Evolutionary conservation across 2,329 filamentous ascomycete species (phyloP).

Genomic region (Aotearoamyces nothofagi): DNA sequence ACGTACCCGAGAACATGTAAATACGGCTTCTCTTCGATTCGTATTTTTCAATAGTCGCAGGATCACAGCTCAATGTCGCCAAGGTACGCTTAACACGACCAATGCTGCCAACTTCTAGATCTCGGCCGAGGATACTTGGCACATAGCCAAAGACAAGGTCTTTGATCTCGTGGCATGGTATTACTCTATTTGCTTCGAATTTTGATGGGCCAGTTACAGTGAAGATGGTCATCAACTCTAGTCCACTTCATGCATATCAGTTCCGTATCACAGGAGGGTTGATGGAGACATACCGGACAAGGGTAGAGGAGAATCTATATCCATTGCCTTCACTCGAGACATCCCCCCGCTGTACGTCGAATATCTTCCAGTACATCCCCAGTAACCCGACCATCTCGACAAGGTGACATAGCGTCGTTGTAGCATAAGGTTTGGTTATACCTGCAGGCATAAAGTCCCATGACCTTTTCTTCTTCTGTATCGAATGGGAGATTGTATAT

Average conservation of each 20-base stretch:
- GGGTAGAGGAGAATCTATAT: conserved; percentile 20
- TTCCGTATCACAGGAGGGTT: too few relatives aligned
- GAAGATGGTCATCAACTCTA: conserved; percentile 39
- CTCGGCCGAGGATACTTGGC: conserved; percentile 34
- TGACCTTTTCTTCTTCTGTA: conserved; percentile 19
- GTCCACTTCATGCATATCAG: conserved; percentile 21
- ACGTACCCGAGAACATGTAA: too few relatives aligned
- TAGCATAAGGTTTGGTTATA: conserved; percentile 21
- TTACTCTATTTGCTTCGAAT: conserved; percentile 33
- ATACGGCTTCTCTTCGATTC: too few relatives aligned
- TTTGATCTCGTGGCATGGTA: conserved; percentile 37
- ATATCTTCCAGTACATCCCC: conserved; percentile 42
- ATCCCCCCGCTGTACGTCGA: conserved; percentile 32
- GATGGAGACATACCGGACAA: too few relatives aligned
- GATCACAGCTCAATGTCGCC: too few relatives aligned
- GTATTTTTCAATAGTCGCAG: too few relatives aligned
- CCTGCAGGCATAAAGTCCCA: conserved; percentile 24
- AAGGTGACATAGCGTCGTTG: conserved; percentile 20
- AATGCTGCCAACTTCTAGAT: conserved; percentile 14
- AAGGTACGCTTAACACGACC: too few relatives aligned
- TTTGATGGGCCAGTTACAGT: conserved; percentile 31
- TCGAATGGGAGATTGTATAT: too few relatives aligned
- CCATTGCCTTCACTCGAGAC: conserved; percentile 27
- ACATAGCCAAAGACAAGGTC: conserved; percentile 39
- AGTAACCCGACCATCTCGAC: conserved; percentile 21